Evolutionary conservation across 371 early-diverging fungal species (phyloP).

Genomic region (Rhizopus stolonifer): DNA sequence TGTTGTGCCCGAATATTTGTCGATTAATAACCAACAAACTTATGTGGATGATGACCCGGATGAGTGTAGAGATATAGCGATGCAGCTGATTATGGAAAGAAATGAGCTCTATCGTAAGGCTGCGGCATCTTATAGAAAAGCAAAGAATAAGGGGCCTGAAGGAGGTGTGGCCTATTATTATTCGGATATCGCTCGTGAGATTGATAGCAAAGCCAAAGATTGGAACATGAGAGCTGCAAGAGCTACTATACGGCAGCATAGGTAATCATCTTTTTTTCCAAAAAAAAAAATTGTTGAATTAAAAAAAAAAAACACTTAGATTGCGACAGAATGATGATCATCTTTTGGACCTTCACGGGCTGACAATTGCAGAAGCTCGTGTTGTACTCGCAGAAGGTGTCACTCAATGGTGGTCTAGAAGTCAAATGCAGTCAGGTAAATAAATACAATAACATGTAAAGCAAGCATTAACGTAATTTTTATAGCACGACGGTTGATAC

Average conservation of each 20-base stretch:
- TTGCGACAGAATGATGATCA: conserved; percentile 52
- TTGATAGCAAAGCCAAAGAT: conserved; percentile 58
- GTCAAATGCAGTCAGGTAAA: conserved; percentile 51
- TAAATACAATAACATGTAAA: background rate
- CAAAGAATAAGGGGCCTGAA: conserved; percentile 53
- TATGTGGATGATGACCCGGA: conserved; percentile 63
- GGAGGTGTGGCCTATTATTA: conserved; percentile 70
- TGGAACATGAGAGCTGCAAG: conserved; percentile 78
- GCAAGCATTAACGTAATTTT: background rate
- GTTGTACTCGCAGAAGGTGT: conserved; percentile 61
- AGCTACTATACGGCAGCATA: conserved; percentile 56
- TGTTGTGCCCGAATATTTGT: conserved; percentile 44
- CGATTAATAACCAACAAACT: conserved; percentile 38
- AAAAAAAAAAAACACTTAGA: no score
- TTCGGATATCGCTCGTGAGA: conserved; percentile 64
- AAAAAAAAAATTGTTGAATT: background rate
- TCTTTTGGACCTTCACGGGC: conserved; percentile 70
- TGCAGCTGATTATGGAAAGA: conserved; percentile 48
- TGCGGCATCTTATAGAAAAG: conserved; percentile 49
- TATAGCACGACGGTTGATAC: conserved; percentile 33
- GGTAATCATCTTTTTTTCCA: conserved; percentile 23
- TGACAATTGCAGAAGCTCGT: conserved; percentile 64
- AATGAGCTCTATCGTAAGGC: conserved; percentile 69
- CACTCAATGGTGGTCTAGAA: conserved; percentile 61
- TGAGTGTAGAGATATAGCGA: conserved; percentile 60